Evolutionary conservation across 805 yeast genomes (phyloP), one percentile per base, ranked within the genome.

Genomic region (Yarrowia deformans): DNA sequence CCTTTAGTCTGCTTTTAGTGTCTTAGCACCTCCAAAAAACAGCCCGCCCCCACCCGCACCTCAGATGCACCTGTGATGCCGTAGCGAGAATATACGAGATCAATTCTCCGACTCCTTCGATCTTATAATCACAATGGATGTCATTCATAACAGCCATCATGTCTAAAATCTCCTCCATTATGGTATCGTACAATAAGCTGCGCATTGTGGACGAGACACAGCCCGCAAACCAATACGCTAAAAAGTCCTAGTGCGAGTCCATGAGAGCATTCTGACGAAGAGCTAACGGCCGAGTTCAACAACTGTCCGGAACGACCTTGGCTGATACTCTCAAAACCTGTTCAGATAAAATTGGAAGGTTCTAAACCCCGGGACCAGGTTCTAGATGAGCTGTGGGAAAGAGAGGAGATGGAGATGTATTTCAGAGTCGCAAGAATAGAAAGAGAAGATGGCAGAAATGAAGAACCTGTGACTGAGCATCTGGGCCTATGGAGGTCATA

Each of bases 31-130:
- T 9, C 3, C 35, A 23, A 39, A 37, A 19, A 23, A 34, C 32
- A 34, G 6, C n/a, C 14, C 60, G 8, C 60, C 60, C 60, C n/a
- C n/a, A n/a, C n/a, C n/a, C 60, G 39, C 60, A 54, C 19, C 34
- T 54, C 35, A 19, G 60, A 54, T 9, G 60, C 60, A 39, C 2
- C 45, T 5, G 12, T 13, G 58, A 52, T 35, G 60, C 12, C 18
- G 14, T 9, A 6, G 37, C 35, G 3, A 18, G 35, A 5, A 37
- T 14, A 48, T 48, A 48, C 52, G 52, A 48, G 52, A 43, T 23
- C 29, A 23, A 23, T 23, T 23, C 29, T 23, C 4, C 29, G 29
- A 23, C 29, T 23, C 29, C 29, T 23, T 23, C 29, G 29, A 2
- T 2, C 29, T 23, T 2, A 23, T 23, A 23, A 23, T 23, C 29